Percentiles rank a stretch among this genome's conserved stretches.
Evolutionary conservation across 768 basidiomycete species (phyloP).

Genomic region (Mycena albidolilacea): DNA sequence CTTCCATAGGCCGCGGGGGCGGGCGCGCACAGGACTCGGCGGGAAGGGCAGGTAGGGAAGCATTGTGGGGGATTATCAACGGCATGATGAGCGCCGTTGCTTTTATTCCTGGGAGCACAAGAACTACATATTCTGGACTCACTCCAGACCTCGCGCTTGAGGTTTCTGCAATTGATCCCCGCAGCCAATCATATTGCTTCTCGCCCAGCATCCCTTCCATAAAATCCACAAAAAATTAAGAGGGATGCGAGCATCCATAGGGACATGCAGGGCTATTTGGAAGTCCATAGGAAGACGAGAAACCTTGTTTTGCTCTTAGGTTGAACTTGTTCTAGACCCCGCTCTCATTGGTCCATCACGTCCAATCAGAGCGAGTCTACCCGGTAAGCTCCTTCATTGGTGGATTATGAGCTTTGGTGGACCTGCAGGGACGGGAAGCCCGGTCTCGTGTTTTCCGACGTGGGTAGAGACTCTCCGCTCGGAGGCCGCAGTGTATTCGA

Average conservation of each 20-base stretch:
- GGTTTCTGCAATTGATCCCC: not conserved
- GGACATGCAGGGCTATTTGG: not conserved
- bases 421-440: not conserved
- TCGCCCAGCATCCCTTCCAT: not conserved
- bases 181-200: constrained; percentile 15
- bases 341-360: constrained; percentile 19
- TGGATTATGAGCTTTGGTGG: not conserved
- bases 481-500: not conserved
- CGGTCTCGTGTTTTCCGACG: not conserved
- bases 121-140: constrained; percentile 26
- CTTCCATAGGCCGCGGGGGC: constrained; percentile 36
- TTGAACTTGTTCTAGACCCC: constrained; percentile 14
- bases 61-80: constrained; percentile 17
- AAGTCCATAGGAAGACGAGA: not conserved
- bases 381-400: not conserved
- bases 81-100: constrained; percentile 12
- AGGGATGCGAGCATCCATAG: not conserved
- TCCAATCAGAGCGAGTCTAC: not conserved
- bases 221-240: constrained; percentile 2
- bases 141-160: constrained; percentile 22
- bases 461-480: not conserved
- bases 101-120: constrained; percentile 27
- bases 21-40: constrained; percentile 5
- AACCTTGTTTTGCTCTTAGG: not conserved
- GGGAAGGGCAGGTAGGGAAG: constrained; percentile 6